Conservation (phyloP, 257 asterid species). For the Primulina eburnea region DNA sequence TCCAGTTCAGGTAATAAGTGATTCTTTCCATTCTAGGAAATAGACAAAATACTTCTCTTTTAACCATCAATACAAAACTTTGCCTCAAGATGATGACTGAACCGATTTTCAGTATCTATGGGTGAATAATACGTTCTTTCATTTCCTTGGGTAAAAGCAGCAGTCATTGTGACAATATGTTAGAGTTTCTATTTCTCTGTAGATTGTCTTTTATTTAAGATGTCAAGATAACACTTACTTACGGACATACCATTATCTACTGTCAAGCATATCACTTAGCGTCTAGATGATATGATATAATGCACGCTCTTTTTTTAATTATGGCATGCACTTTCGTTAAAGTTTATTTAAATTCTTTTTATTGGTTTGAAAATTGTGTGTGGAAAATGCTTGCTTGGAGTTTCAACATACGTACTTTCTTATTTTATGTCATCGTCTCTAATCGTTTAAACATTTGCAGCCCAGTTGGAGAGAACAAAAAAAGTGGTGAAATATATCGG, state of each 20-base stretch:
- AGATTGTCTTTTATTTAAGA: neutral
- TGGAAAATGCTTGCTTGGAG: neutral
- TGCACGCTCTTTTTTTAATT: neutral
- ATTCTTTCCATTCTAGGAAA: conserved; percentile 19
- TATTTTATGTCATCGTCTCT: conserved; percentile 9
- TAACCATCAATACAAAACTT: conserved; percentile 11
- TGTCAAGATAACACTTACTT: neutral
- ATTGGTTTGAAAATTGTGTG: neutral
- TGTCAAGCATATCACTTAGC: conserved; percentile 7
- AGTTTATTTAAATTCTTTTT: neutral
- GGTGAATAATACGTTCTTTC: neutral
- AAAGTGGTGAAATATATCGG: conserved; percentile 92
- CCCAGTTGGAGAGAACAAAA: conserved; percentile 97
- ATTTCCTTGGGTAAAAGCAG: neutral
- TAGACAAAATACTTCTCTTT: neutral
- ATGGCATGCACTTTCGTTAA: neutral
- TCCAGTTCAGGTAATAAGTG: conserved; percentile 87
- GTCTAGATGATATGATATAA: neutral
- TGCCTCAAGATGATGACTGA: conserved; percentile 15
- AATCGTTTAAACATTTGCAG: conserved; percentile 53
- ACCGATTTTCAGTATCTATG: neutral
- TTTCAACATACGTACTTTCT: neutral
- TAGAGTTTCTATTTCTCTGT: neutral
- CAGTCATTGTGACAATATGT: conserved; percentile 3
- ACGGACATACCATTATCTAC: too few species aligned